Conservation (phyloP, 192 early-diverging fungal genomes). For the Haplosporangium gracile region DNA sequence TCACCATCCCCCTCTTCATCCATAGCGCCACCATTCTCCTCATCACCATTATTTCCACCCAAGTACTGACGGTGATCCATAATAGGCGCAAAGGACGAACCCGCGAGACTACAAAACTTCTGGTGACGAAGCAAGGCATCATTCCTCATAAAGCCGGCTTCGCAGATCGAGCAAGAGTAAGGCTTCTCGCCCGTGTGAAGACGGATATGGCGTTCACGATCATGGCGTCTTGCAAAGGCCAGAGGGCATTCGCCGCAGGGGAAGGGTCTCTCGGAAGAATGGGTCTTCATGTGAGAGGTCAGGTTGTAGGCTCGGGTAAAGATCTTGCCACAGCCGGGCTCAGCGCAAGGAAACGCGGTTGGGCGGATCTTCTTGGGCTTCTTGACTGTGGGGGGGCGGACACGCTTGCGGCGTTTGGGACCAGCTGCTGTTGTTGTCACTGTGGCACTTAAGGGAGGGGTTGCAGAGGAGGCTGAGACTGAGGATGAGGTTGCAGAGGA, state of each 20-base stretch:
- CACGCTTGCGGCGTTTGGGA: constrained; percentile 21
- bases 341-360: constrained; percentile 21
- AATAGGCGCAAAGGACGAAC: constrained; percentile 25
- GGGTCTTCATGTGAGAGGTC: constrained; percentile 81
- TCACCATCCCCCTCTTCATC: not conserved
- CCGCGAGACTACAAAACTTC: constrained; percentile 24
- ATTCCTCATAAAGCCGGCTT: constrained; percentile 81
- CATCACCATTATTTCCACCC: not conserved
- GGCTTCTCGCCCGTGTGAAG: constrained; percentile 86
- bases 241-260: constrained; percentile 76
- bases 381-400: constrained; percentile 27
- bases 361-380: constrained; percentile 31
- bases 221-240: constrained; percentile 90
- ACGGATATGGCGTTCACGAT: constrained; percentile 89
- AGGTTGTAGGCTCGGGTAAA: constrained; percentile 84
- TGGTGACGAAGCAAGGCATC: constrained; percentile 84
- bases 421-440: not conserved
- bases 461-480: not conserved
- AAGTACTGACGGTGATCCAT: not conserved
- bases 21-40: not conserved
- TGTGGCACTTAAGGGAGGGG: not conserved
- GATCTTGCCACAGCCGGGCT: constrained; percentile 68
- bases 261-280: constrained; percentile 82
- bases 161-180: constrained; percentile 77
- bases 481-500: no score